phyloP scores from a whole-genome alignment of 768 basidiomycete species.

The Russula sp. region DNA sequence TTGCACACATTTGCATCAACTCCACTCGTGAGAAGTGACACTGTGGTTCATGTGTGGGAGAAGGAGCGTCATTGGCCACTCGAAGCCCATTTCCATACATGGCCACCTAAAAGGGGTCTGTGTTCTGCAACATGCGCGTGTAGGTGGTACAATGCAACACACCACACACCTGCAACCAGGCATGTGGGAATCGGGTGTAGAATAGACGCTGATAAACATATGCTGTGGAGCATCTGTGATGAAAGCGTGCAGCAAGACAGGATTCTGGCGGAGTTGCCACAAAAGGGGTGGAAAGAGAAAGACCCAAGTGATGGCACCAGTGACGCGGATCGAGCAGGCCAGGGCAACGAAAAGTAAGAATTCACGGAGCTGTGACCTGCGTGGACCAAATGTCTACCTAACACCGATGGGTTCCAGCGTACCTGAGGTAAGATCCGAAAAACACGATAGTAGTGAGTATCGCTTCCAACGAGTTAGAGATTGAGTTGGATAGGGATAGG shows the following conservation, averaged over 20 bases:
- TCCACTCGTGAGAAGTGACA: background rate
- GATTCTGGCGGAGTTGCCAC: constrained; percentile 41
- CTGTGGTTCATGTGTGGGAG: background rate
- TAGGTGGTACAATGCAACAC: background rate
- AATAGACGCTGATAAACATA: constrained; percentile 25
- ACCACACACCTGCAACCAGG: constrained; percentile 12
- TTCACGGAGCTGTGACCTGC: constrained; percentile 28
- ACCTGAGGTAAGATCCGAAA: constrained; percentile 16
- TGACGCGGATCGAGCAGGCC: constrained; percentile 80
- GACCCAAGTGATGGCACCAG: constrained; percentile 81
- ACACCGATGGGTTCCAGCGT: constrained; percentile 1
- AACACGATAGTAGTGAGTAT: constrained; percentile 76
- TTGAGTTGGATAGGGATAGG: constrained; percentile 73
- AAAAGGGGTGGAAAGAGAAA: constrained; percentile 56
- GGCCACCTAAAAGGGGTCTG: background rate
- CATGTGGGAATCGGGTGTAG: background rate
- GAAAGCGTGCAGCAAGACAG: constrained; percentile 28
- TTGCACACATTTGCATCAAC: background rate
- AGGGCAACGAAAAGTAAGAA: constrained; percentile 59
- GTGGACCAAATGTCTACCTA: constrained; percentile 17
- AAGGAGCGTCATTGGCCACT: background rate
- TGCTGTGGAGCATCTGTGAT: constrained; percentile 42
- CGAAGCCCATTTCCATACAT: too few relatives aligned
- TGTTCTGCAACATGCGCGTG: too few relatives aligned
- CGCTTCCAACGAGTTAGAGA: constrained; percentile 92